These are phyloP conservation scores for Lachnellula arida DNA, from an alignment of 2,329 filamentous ascomycete species.

Conservation along the genomic window DNA sequence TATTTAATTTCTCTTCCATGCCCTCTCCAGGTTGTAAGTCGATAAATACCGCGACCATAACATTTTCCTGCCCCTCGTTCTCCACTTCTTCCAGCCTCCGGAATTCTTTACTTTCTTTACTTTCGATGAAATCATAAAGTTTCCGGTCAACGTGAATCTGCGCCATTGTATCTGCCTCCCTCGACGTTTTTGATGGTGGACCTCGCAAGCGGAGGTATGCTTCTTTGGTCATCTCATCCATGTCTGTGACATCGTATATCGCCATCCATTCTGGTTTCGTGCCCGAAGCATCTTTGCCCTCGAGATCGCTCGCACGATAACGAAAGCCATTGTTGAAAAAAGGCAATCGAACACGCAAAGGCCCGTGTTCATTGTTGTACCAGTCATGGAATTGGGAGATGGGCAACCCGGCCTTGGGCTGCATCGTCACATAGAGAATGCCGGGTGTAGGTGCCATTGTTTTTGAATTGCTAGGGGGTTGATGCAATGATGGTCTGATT, in stretches of 20 bases:
- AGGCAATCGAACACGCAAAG: slow-evolving; percentile 69
- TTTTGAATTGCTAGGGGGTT: slow-evolving; percentile 4
- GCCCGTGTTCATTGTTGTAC: slow-evolving; percentile 93
- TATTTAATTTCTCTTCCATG: slow-evolving; percentile 51
- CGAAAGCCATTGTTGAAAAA: slow-evolving; percentile 74
- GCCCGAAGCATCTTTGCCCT: slow-evolving; percentile 26
- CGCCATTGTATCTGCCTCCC: slow-evolving; percentile 57
- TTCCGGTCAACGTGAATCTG: slow-evolving; percentile 64
- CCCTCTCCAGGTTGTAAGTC: slow-evolving; percentile 49
- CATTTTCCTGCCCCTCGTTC: slow-evolving; percentile 52
- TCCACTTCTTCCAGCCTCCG: slow-evolving; percentile 55
- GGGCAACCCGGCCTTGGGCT: slow-evolving; percentile 59
- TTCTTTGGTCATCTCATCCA: slow-evolving; percentile 63
- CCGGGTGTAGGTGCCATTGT: slow-evolving; percentile 50
- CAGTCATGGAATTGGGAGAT: slow-evolving; percentile 77
- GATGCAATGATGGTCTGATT: slow-evolving; percentile 1
- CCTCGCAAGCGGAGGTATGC: slow-evolving; percentile 64
- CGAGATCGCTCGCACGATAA: slow-evolving; percentile 63
- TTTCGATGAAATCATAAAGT: slow-evolving; percentile 63
- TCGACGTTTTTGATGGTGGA: slow-evolving; percentile 49
- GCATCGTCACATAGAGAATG: slow-evolving; percentile 82
- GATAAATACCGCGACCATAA: slow-evolving; percentile 59
- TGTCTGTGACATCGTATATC: slow-evolving; percentile 74
- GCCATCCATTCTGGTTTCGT: slow-evolving; percentile 67
- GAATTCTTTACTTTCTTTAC: slow-evolving; percentile 52